Evolutionary conservation across 768 basidiomycete genomes (phyloP).

Genomic region (Boletus barrowsii): DNA sequence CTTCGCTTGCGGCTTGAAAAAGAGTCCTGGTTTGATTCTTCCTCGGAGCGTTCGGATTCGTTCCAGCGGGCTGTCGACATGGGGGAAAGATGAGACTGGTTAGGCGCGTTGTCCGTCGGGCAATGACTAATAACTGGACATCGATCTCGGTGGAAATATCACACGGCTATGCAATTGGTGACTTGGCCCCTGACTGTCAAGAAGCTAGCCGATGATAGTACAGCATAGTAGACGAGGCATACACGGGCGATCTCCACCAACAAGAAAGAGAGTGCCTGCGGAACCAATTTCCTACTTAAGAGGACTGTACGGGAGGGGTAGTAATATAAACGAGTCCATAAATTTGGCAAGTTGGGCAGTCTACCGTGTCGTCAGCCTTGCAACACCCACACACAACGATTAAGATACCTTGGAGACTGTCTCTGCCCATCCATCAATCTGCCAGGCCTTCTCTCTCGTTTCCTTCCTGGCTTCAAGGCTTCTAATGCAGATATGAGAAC

Average conservation of each 20-base stretch:
- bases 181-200: slow-evolving; percentile 11
- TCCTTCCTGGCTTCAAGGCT: slow-evolving; percentile 79
- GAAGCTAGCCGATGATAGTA: neutral
- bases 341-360: slow-evolving; percentile 81
- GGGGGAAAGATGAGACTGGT: slow-evolving; percentile 1
- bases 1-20: slow-evolving; percentile 55
- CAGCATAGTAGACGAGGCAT: neutral
- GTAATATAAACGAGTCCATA: slow-evolving; percentile 87
- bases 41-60: slow-evolving; percentile 61
- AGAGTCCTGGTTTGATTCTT: slow-evolving; percentile 44
- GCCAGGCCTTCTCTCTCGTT: slow-evolving; percentile 87
- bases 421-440: slow-evolving; percentile 92
- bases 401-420: slow-evolving; percentile 78
- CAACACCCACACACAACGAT: slow-evolving; percentile 13
- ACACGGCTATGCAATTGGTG: slow-evolving; percentile 11
- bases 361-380: slow-evolving; percentile 38
- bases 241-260: neutral
- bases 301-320: slow-evolving; percentile 79
- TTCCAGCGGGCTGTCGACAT: slow-evolving; percentile 43
- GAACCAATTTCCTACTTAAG: slow-evolving; percentile 52
- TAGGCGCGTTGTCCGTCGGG: neutral
- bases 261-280: neutral
- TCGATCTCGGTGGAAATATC: slow-evolving; percentile 11
- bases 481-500: slow-evolving; percentile 35
- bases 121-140: slow-evolving; percentile 8